Evolutionary conservation across 352 stramenopile genomes (phyloP).

Genomic region (Thalassiosira allenii): DNA sequence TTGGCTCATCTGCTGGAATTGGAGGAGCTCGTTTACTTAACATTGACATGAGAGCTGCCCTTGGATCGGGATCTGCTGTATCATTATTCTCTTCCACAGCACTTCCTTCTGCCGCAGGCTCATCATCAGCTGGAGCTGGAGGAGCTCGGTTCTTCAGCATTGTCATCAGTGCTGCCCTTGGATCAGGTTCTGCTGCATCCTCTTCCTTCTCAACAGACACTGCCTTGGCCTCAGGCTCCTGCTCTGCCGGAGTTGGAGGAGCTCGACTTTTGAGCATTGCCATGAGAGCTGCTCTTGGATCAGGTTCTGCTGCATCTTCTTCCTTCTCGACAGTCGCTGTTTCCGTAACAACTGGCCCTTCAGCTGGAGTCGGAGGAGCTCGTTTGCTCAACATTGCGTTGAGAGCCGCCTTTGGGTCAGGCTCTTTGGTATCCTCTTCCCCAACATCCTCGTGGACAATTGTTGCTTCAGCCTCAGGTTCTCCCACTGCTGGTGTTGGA

Average conservation of each 20-base stretch:
- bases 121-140: neutral
- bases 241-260: neutral
- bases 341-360: neutral
- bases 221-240: neutral
- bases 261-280: neutral
- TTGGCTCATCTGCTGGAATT: neutral
- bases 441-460: too few species aligned
- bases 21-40: constrained; percentile 48
- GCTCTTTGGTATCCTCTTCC: too few species aligned
- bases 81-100: too few species aligned
- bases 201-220: neutral
- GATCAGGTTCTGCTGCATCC: too few species aligned
- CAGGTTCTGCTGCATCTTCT: neutral
- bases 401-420: constrained; percentile 32
- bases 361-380: constrained; percentile 4
- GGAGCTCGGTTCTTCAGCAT: constrained; percentile 51
- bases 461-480: too few species aligned
- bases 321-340: too few species aligned
- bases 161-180: constrained; percentile 37
- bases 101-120: neutral
- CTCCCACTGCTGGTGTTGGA: too few species aligned
- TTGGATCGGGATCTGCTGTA: constrained; percentile 15
- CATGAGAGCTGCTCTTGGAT: neutral
- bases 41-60: constrained; percentile 36
- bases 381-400: constrained; percentile 55